Evolutionary conservation across 768 basidiomycete species (phyloP).

Genomic region (Cystobasidium onofrii): DNA sequence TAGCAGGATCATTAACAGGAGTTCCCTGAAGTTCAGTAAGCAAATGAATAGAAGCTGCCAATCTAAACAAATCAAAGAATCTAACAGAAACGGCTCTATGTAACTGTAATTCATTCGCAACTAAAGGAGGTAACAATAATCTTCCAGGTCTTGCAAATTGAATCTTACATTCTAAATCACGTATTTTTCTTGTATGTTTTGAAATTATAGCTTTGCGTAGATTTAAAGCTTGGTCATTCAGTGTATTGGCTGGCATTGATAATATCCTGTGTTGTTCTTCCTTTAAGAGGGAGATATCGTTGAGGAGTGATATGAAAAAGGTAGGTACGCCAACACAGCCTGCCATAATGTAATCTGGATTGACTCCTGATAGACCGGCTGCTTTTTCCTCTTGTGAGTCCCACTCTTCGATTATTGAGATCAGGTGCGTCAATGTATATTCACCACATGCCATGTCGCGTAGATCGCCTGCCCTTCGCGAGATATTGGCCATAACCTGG

Average conservation of each 20-base stretch:
- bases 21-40: slow-evolving; percentile 19
- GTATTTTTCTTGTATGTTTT: slow-evolving; percentile 24
- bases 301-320: slow-evolving; percentile 22
- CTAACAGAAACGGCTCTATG: slow-evolving; percentile 28
- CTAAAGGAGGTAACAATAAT: slow-evolving; percentile 15
- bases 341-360: slow-evolving; percentile 18
- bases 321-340: slow-evolving; percentile 18
- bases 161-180: slow-evolving; percentile 19
- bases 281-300: slow-evolving; percentile 22
- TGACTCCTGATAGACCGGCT: slow-evolving; percentile 18
- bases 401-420: slow-evolving; percentile 23
- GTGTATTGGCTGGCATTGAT: neutral
- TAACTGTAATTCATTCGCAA: slow-evolving; percentile 18
- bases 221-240: slow-evolving; percentile 2
- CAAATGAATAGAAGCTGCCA: slow-evolving; percentile 14
- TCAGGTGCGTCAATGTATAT: slow-evolving; percentile 14
- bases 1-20: slow-evolving; percentile 14
- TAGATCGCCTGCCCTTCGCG: slow-evolving; percentile 10
- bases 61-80: slow-evolving; percentile 28
- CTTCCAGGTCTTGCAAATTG: slow-evolving; percentile 28
- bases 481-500: slow-evolving; percentile 19
- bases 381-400: slow-evolving; percentile 8
- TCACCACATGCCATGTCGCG: slow-evolving; percentile 5
- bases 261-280: slow-evolving; percentile 11
- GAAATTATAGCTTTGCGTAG: slow-evolving; percentile 3